Percentiles rank a stretch among this genome's conserved stretches.
Conservation (phyloP, 1,284 basidiomycete species). For the Boletus semigastroideus region DNA sequence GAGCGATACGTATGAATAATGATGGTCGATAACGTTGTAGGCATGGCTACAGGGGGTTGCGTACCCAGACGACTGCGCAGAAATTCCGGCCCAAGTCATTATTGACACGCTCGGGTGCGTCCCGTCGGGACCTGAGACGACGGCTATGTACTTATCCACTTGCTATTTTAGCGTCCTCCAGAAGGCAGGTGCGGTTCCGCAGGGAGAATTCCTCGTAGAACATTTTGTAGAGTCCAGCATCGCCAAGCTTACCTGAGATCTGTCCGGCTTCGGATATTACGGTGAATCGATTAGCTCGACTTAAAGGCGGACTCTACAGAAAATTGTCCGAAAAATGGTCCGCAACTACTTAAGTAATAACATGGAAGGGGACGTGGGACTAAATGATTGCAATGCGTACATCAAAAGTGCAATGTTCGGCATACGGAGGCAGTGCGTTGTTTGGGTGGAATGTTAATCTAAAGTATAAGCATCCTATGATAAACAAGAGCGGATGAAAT, state of each 20-base stretch:
- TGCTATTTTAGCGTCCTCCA: slow-evolving; percentile 22
- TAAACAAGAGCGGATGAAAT: slow-evolving; percentile 22
- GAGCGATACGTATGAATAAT: background rate
- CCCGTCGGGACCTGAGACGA: background rate
- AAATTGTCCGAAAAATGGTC: slow-evolving; percentile 8
- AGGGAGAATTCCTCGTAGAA: slow-evolving; percentile 12
- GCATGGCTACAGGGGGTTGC: slow-evolving; percentile 82
- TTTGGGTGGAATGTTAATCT: slow-evolving; percentile 19
- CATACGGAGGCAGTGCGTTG: background rate
- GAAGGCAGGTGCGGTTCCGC: slow-evolving; percentile 23
- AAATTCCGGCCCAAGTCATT: slow-evolving; percentile 65
- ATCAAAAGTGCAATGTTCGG: slow-evolving; percentile 15
- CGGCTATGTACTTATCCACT: background rate
- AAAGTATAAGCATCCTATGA: slow-evolving; percentile 22
- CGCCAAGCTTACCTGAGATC: slow-evolving; percentile 18
- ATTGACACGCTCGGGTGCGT: slow-evolving; percentile 68
- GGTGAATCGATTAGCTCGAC: background rate
- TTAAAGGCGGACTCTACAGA: background rate
- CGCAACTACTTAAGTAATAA: slow-evolving; percentile 23
- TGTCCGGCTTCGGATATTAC: background rate
- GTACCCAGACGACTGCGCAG: slow-evolving; percentile 68
- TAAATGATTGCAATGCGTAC: slow-evolving; percentile 16
- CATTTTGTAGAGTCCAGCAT: slow-evolving; percentile 21
- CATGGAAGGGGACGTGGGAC: slow-evolving; percentile 4
- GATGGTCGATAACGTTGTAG: slow-evolving; percentile 30